These are phyloP conservation scores for Cladorrhinum sp. DNA, from an alignment of 2,329 filamentous ascomycete species.

Conservation along the genomic window DNA sequence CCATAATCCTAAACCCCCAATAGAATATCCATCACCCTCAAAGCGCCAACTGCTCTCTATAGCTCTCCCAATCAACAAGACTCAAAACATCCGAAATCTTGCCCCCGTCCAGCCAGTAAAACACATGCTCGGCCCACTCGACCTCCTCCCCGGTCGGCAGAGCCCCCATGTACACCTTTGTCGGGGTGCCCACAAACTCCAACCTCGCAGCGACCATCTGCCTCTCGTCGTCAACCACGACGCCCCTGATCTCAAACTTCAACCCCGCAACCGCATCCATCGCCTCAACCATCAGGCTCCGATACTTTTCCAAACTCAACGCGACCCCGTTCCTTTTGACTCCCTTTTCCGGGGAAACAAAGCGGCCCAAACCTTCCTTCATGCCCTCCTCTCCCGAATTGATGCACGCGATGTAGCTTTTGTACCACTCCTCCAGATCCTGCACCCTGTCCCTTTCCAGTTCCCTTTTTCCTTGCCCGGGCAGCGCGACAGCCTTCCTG, in stretches of 20 bases:
- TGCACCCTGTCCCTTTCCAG: not conserved
- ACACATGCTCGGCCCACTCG: constrained; percentile 23
- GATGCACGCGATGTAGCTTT: constrained; percentile 23
- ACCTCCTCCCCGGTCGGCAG: constrained; percentile 21
- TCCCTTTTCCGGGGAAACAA: constrained; percentile 18
- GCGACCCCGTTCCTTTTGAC: constrained; percentile 18
- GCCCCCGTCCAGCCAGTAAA: constrained; percentile 27
- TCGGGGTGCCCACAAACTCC: constrained; percentile 23
- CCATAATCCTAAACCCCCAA: no score
- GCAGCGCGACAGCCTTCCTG: constrained; percentile 5
- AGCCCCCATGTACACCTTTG: constrained; percentile 19
- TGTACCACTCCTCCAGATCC: constrained; percentile 20
- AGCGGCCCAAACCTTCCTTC: constrained; percentile 15
- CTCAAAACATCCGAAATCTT: constrained; percentile 23
- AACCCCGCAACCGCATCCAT: constrained; percentile 21
- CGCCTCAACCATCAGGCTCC: constrained; percentile 18
- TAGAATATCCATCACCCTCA: not conserved
- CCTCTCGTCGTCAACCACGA: constrained; percentile 19
- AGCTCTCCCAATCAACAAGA: constrained; percentile 25
- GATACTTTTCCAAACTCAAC: constrained; percentile 17
- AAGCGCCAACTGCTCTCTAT: constrained; percentile 11
- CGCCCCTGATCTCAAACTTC: constrained; percentile 16
- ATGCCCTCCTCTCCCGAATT: constrained; percentile 15
- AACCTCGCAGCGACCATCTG: constrained; percentile 22
- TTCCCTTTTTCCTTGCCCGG: not conserved